phyloP scores from a whole-genome alignment of 2,329 filamentous ascomycete species.

The Penicillium sp. region DNA sequence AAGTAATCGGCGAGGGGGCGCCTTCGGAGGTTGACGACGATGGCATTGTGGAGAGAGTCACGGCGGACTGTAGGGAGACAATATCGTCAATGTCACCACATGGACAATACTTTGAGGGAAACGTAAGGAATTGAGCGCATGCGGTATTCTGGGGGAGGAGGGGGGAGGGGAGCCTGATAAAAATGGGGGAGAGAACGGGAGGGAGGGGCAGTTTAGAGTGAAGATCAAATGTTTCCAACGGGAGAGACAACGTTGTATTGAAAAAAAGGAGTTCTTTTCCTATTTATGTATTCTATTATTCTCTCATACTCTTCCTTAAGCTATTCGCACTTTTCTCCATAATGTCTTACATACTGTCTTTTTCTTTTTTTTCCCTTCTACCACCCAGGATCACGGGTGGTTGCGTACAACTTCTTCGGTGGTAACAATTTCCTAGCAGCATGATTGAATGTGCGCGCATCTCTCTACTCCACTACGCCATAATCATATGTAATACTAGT shows the following conservation, averaged over 20 bases:
- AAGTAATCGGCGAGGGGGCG: slow-evolving; percentile 62
- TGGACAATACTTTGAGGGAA: slow-evolving; percentile 8
- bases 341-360: slow-evolving; percentile 1
- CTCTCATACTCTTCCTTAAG: slow-evolving; percentile 5
- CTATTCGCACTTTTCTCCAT: not conserved
- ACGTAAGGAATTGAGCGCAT: slow-evolving; percentile 4
- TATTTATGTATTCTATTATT: slow-evolving; percentile 5
- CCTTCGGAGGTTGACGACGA: slow-evolving; percentile 41
- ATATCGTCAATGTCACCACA: slow-evolving; percentile 19
- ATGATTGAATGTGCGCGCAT: slow-evolving; percentile 11
- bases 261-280: slow-evolving; percentile 12
- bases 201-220: slow-evolving; percentile 20
- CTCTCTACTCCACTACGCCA: slow-evolving; percentile 8
- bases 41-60: slow-evolving; percentile 21
- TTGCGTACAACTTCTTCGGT: slow-evolving; percentile 20
- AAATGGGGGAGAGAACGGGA: slow-evolving; percentile 17
- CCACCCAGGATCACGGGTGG: slow-evolving; percentile 13
- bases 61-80: slow-evolving; percentile 14
- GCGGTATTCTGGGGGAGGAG: slow-evolving; percentile 4
- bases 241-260: slow-evolving; percentile 15
- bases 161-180: slow-evolving; percentile 10
- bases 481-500: no score
- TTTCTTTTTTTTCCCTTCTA: not conserved
- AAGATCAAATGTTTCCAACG: slow-evolving; percentile 23
- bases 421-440: not conserved